Evolutionary conservation across 1,284 basidiomycete species (phyloP).

Genomic region (Exobasidium cylindrosporum): DNA sequence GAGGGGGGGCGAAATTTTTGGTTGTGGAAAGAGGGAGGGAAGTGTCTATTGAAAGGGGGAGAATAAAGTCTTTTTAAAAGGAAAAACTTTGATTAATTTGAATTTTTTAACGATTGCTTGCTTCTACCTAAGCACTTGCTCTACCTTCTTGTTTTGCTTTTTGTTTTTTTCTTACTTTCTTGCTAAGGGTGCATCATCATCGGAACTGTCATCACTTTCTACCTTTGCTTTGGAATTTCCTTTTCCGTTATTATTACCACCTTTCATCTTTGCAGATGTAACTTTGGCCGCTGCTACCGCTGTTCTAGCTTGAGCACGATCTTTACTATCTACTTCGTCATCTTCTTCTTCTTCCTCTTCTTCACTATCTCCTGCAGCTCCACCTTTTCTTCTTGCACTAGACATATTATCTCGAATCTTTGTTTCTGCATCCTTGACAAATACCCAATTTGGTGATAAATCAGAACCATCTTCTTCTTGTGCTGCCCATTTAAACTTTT

Average conservation of each 20-base stretch:
- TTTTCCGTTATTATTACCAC: not conserved
- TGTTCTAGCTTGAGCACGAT: constrained; percentile 4
- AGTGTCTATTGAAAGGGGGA: too few species aligned
- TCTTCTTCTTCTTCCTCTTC: constrained; percentile 5
- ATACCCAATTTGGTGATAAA: constrained; percentile 29
- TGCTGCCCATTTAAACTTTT: constrained; percentile 50
- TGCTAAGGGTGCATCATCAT: constrained; percentile 3
- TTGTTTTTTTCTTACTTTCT: not conserved
- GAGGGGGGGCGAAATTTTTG: too few species aligned
- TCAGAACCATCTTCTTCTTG: constrained; percentile 18
- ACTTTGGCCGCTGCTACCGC: constrained; percentile 10
- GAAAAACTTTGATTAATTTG: too few species aligned
- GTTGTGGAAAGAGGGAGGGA: too few species aligned
- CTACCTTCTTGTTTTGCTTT: too few species aligned
- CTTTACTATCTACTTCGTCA: constrained; percentile 8
- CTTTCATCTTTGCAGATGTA: constrained; percentile 3
- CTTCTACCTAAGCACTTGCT: too few species aligned
- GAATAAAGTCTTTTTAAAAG: too few species aligned
- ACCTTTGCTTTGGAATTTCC: not conserved
- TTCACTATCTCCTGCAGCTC: constrained; percentile 8
- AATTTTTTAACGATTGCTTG: too few species aligned
- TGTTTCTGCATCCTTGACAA: constrained; percentile 44
- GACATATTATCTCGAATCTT: constrained; percentile 32
- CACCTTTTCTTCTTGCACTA: constrained; percentile 7
- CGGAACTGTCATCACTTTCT: not conserved